Conservation (phyloP, 768 basidiomycete genomes). For the Rubroboletus satanas region DNA sequence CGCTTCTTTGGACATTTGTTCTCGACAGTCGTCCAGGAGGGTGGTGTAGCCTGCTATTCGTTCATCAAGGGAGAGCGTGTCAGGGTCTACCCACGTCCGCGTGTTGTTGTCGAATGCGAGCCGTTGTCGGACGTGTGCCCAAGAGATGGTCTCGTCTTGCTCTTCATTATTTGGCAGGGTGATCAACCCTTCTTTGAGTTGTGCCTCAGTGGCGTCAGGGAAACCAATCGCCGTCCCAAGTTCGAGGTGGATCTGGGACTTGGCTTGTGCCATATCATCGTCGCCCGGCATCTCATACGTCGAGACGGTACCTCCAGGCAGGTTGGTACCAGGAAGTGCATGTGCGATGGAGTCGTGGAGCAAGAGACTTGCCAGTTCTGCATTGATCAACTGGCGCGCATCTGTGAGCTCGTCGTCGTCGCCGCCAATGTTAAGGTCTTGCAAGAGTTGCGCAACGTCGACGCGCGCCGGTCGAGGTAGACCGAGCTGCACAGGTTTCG, state of each 20-base stretch:
- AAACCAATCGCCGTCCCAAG: slow-evolving; percentile 79
- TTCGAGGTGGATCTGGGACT: slow-evolving; percentile 69
- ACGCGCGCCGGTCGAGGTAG: slow-evolving; percentile 87
- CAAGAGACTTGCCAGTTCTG: slow-evolving; percentile 74
- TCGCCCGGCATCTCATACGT: slow-evolving; percentile 74
- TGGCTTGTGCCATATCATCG: slow-evolving; percentile 66
- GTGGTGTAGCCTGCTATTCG: slow-evolving; percentile 61
- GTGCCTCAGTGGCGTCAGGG: slow-evolving; percentile 74
- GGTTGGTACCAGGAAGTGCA: slow-evolving; percentile 83
- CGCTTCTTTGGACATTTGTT: slow-evolving; percentile 75
- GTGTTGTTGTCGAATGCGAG: slow-evolving; percentile 59
- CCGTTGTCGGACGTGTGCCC: slow-evolving; percentile 64
- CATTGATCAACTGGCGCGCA: slow-evolving; percentile 64
- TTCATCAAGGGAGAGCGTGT: slow-evolving; percentile 50
- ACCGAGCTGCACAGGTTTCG: slow-evolving; percentile 73
- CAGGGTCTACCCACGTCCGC: slow-evolving; percentile 65
- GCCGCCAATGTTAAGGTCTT: slow-evolving; percentile 51
- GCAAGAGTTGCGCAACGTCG: slow-evolving; percentile 61
- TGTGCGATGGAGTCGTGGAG: slow-evolving; percentile 84
- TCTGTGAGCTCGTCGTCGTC: slow-evolving; percentile 44
- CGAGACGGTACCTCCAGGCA: slow-evolving; percentile 68
- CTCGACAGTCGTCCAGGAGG: slow-evolving; percentile 59
- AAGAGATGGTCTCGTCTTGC: slow-evolving; percentile 57
- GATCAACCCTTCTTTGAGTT: slow-evolving; percentile 73
- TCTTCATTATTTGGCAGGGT: slow-evolving; percentile 60